These are phyloP conservation scores for Arthrobotrys pseudoclavata DNA, from an alignment of 2,329 filamentous ascomycete genomes.

Conservation along the genomic window DNA sequence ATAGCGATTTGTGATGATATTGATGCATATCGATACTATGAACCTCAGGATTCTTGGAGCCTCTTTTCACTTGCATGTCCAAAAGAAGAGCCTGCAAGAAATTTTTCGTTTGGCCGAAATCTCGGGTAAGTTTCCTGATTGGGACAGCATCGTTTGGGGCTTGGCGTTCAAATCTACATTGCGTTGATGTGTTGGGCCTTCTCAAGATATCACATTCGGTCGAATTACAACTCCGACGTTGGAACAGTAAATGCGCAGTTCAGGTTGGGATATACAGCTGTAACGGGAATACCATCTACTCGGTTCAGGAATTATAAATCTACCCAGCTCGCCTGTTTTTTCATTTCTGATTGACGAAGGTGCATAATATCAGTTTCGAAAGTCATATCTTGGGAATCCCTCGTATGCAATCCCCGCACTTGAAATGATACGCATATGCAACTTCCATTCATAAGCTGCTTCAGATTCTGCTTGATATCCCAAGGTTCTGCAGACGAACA, in stretches of 20 bases:
- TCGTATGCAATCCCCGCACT: conserved; percentile 28
- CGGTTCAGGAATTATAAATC: conserved; percentile 23
- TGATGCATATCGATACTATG: background rate
- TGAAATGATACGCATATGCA: conserved; percentile 15
- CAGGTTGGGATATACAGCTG: background rate
- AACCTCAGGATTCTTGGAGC: background rate
- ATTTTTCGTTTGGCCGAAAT: conserved; percentile 39
- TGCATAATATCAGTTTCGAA: conserved; percentile 28
- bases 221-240: conserved; percentile 11
- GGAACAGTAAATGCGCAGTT: background rate
- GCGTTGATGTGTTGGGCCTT: conserved; percentile 19
- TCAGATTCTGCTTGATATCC: conserved; percentile 18
- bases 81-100: conserved; percentile 27
- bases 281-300: background rate
- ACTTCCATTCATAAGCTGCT: conserved; percentile 11
- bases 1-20: background rate
- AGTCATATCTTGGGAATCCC: conserved; percentile 19
- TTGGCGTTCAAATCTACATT: background rate
- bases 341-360: conserved; percentile 3
- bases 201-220: conserved; percentile 23
- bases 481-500: background rate
- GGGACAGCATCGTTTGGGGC: conserved; percentile 25
- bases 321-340: conserved; percentile 10
- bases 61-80: conserved; percentile 14
- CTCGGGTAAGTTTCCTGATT: conserved; percentile 49